Evolutionary conservation across 495 filamentous ascomycete species (phyloP).

Genomic region (Durotheca rogersii): DNA sequence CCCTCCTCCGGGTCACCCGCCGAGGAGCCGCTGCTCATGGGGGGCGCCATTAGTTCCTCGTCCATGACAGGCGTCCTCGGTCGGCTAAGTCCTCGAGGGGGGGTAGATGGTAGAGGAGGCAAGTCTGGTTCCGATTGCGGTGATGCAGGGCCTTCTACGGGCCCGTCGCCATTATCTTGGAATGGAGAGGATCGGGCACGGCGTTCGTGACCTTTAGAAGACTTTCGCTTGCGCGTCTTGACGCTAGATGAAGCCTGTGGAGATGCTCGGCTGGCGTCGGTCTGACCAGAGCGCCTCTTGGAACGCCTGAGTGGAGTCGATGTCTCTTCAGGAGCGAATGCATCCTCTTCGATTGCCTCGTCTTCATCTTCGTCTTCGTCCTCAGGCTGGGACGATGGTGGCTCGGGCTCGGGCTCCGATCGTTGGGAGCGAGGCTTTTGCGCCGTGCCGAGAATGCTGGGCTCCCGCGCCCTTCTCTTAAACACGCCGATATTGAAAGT

Average conservation of each 20-base stretch:
- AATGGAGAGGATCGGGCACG: slow-evolving; percentile 31
- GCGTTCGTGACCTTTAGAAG: slow-evolving; percentile 39
- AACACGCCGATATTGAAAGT: slow-evolving; percentile 50
- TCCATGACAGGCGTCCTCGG: slow-evolving; percentile 32
- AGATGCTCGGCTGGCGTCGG: slow-evolving; percentile 5
- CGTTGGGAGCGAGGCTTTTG: slow-evolving; percentile 39
- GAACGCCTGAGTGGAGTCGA: slow-evolving; percentile 43
- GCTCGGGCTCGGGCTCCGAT: slow-evolving; percentile 29
- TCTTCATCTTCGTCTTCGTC: slow-evolving; percentile 36
- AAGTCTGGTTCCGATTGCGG: slow-evolving; percentile 32
- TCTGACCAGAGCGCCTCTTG: slow-evolving; percentile 36
- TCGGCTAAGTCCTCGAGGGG: slow-evolving; percentile 15
- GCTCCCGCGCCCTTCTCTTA: slow-evolving; percentile 47
- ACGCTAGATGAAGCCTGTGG: slow-evolving; percentile 25
- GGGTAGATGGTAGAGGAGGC: slow-evolving; percentile 21
- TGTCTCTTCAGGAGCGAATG: slow-evolving; percentile 49
- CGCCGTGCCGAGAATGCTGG: slow-evolving; percentile 48
- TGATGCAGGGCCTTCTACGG: slow-evolving; percentile 30
- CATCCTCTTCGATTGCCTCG: slow-evolving; percentile 27
- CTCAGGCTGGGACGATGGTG: slow-evolving; percentile 15
- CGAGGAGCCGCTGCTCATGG: slow-evolving; percentile 45
- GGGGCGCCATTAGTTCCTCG: slow-evolving; percentile 48
- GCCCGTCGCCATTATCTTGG: slow-evolving; percentile 31
- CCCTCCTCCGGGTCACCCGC: slow-evolving; percentile 36
- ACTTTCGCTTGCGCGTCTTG: slow-evolving; percentile 50